phyloP scores from a whole-genome alignment of 2,329 filamentous ascomycete species.

The Cercospora brassicicola region DNA sequence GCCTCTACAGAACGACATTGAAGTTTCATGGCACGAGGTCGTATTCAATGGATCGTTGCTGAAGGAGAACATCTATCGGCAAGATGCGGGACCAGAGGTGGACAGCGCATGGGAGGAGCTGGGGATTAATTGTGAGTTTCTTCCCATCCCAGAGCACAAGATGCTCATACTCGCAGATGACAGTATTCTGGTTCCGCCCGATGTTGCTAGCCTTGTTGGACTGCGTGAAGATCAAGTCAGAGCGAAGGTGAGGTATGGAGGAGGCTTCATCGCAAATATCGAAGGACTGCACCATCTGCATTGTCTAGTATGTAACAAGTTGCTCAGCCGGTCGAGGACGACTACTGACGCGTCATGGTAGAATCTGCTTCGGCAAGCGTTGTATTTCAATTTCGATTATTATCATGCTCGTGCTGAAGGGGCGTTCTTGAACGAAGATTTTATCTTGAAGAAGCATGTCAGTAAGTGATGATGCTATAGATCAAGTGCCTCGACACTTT shows the following conservation, averaged over 20 bases:
- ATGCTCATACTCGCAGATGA: slow-evolving; percentile 52
- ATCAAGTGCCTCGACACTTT: not conserved
- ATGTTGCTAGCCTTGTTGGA: slow-evolving; percentile 53
- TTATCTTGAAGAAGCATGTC: slow-evolving; percentile 57
- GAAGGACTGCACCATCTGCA: slow-evolving; percentile 60
- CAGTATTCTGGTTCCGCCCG: slow-evolving; percentile 51
- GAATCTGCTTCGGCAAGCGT: slow-evolving; percentile 60
- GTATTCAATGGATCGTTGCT: slow-evolving; percentile 61
- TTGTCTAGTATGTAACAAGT: slow-evolving; percentile 40
- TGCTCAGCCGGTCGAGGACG: not conserved
- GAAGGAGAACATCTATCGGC: slow-evolving; percentile 55
- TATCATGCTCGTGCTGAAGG: slow-evolving; percentile 54
- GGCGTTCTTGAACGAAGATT: slow-evolving; percentile 58
- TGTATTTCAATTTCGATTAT: slow-evolving; percentile 62
- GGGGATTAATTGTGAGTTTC: slow-evolving; percentile 53
- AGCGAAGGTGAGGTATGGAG: slow-evolving; percentile 56
- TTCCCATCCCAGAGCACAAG: slow-evolving; percentile 40
- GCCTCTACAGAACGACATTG: slow-evolving; percentile 15
- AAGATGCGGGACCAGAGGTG: slow-evolving; percentile 45
- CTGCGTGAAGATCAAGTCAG: slow-evolving; percentile 58
- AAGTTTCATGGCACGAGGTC: slow-evolving; percentile 17
- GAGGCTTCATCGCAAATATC: slow-evolving; percentile 59
- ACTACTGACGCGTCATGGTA: slow-evolving; percentile 35
- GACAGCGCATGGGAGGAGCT: slow-evolving; percentile 59
- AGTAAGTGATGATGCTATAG: slow-evolving; percentile 49